Conservation (phyloP, 495 filamentous ascomycete species). For the Neurospora sublineolata region DNA sequence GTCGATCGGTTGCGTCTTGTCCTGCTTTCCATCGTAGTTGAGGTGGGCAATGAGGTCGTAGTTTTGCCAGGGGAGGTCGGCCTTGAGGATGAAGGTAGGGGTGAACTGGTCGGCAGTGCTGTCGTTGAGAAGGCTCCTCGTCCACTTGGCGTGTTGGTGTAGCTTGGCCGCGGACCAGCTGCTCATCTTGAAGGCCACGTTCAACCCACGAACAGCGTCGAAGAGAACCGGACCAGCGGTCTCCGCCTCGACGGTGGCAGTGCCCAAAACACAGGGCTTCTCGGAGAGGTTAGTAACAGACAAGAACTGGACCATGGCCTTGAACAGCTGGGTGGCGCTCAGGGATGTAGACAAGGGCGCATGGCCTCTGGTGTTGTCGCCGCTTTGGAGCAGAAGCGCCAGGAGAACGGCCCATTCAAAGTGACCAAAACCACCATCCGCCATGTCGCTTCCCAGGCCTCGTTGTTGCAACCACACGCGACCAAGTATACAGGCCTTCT, state of each 20-base stretch:
- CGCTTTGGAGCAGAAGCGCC: conserved; percentile 70
- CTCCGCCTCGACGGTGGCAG: conserved; percentile 18
- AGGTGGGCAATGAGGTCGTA: conserved; percentile 53
- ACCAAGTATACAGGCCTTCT: conserved; percentile 75
- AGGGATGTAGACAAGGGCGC: conserved; percentile 64
- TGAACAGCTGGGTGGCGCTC: conserved; percentile 90
- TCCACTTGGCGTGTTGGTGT: conserved; percentile 58
- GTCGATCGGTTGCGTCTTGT: conserved; percentile 13
- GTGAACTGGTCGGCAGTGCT: conserved; percentile 70
- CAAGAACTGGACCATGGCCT: conserved; percentile 76
- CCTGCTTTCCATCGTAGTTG: conserved; percentile 7
- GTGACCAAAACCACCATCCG: conserved; percentile 78
- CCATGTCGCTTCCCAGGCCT: conserved; percentile 55
- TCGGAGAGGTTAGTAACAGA: conserved; percentile 54
- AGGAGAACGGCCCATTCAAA: conserved; percentile 78
- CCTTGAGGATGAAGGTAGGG: conserved; percentile 65
- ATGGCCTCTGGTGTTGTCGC: conserved; percentile 50
- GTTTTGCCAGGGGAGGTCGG: conserved; percentile 51
- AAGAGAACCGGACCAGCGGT: conserved; percentile 38
- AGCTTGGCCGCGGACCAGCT: conserved; percentile 65
- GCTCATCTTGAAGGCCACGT: conserved; percentile 86
- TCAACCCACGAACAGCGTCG: conserved; percentile 62
- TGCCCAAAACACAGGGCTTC: conserved; percentile 48
- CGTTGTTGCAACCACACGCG: conserved; percentile 82
- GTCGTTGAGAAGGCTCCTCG: conserved; percentile 63